Percentiles rank a stretch among this genome's conserved stretches.
These are phyloP conservation scores for Ustulina deusta DNA, from an alignment of 2,329 filamentous ascomycete genomes.

Conservation along the genomic window DNA sequence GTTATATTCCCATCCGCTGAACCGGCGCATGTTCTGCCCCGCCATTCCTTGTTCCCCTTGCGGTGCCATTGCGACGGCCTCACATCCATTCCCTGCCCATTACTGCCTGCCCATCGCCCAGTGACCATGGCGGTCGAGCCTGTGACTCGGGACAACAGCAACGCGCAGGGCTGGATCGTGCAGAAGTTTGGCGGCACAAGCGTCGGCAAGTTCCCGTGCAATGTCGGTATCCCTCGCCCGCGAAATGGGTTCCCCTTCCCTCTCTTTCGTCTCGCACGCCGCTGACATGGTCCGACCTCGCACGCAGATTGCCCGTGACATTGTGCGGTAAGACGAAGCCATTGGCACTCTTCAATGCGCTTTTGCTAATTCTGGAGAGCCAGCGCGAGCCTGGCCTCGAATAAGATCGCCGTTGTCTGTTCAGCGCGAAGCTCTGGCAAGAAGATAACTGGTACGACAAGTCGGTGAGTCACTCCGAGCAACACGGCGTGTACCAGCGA, in stretches of 20 bases:
- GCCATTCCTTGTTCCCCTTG: conserved; percentile 15
- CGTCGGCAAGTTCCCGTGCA: conserved; percentile 90
- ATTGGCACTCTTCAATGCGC: conserved; percentile 32
- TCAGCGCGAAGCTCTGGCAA: conserved; percentile 94
- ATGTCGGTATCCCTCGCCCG: conserved; percentile 60
- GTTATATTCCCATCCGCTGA: neutral
- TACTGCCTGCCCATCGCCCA: conserved; percentile 12
- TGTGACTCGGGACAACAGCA: conserved; percentile 48
- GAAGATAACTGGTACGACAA: conserved; percentile 95
- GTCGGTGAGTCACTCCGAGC: conserved; percentile 73
- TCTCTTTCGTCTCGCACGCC: conserved; percentile 1
- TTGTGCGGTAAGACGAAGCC: conserved; percentile 67
- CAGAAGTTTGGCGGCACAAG: conserved; percentile 97
- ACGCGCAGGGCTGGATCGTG: conserved; percentile 77
- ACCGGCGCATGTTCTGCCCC: conserved; percentile 10
- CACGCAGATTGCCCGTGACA: conserved; percentile 71
- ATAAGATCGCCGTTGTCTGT: conserved; percentile 91
- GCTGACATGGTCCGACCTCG: conserved; percentile 36
- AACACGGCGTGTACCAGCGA: neutral
- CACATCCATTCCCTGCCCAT: neutral
- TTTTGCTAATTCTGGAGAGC: conserved; percentile 37
- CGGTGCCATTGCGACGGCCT: conserved; percentile 17
- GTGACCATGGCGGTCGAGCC: conserved; percentile 39
- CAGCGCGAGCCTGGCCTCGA: conserved; percentile 71
- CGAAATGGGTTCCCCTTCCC: neutral